Percentiles rank a stretch among this genome's conserved stretches.
Evolutionary conservation across 768 basidiomycete genomes (phyloP).

Genomic region (Rhizopogon sp.): DNA sequence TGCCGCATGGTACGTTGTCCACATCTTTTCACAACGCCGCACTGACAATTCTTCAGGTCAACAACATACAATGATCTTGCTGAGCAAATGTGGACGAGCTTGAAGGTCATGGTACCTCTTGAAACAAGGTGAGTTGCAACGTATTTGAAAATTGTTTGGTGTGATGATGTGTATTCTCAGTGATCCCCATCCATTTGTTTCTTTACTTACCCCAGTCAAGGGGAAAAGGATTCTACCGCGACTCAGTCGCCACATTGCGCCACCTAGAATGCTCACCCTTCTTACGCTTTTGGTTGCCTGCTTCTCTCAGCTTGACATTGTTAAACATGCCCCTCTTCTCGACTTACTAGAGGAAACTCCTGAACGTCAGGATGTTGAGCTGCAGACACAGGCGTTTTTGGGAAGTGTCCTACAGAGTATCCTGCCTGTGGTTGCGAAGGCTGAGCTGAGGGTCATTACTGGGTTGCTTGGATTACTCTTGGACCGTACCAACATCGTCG

Average conservation of each 20-base stretch:
- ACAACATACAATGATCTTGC: slow-evolving; percentile 50
- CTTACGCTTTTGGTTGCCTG: slow-evolving; percentile 91
- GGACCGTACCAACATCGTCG: slow-evolving; percentile 69
- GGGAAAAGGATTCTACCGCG: slow-evolving; percentile 92
- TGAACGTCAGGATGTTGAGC: slow-evolving; percentile 67
- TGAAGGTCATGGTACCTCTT: slow-evolving; percentile 86
- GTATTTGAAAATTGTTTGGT: not conserved
- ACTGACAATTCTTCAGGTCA: slow-evolving; percentile 40
- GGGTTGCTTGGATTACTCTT: slow-evolving; percentile 82
- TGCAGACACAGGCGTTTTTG: slow-evolving; percentile 89
- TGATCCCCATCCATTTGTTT: slow-evolving; percentile 95
- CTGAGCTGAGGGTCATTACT: slow-evolving; percentile 75
- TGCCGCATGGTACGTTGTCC: slow-evolving; percentile 38
- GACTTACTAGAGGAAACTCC: slow-evolving; percentile 60
- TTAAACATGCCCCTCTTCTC: slow-evolving; percentile 67
- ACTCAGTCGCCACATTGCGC: slow-evolving; percentile 76
- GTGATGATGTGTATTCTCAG: slow-evolving; percentile 32
- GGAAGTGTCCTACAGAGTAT: slow-evolving; percentile 84
- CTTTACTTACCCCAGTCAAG: slow-evolving; percentile 81
- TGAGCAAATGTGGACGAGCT: slow-evolving; percentile 71
- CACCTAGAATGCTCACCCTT: slow-evolving; percentile 77
- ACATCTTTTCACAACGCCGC: not conserved
- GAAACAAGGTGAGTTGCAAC: slow-evolving; percentile 70
- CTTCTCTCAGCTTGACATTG: slow-evolving; percentile 91
- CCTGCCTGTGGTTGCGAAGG: slow-evolving; percentile 73